A percentile compares a stretch with the other conserved stretches of the same genome.
Conservation (phyloP, 306 rosid species). For the Adenanthera pavonina region DNA sequence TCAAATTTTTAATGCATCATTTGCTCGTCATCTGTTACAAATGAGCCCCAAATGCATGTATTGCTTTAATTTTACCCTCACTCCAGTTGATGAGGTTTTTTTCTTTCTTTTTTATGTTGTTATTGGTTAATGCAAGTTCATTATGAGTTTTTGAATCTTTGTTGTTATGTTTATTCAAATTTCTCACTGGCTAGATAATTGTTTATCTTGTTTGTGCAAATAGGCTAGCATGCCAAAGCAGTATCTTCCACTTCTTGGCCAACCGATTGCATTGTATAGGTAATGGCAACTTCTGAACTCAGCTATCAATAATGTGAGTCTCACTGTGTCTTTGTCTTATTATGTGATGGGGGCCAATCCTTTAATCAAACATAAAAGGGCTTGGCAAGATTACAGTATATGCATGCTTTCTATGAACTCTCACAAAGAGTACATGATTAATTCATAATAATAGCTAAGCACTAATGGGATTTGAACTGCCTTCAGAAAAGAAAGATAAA, state of each 20-base stretch:
- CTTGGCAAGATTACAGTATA: background rate
- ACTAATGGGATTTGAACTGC: background rate
- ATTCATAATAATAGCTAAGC: background rate
- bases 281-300: constrained; percentile 37
- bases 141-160: constrained; percentile 11
- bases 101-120: too few relatives aligned
- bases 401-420: background rate
- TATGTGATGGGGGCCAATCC: background rate
- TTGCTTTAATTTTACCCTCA: background rate
- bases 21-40: background rate
- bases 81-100: background rate
- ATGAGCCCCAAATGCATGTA: background rate
- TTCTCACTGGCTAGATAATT: constrained; percentile 19
- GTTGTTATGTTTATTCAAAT: constrained; percentile 12
- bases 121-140: background rate
- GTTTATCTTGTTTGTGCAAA: constrained; percentile 40
- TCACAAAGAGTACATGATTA: background rate
- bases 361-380: background rate
- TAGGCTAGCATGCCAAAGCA: constrained; percentile 97
- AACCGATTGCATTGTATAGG: constrained; percentile 92
- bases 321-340: background rate
- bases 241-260: constrained; percentile 93
- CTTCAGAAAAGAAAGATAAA: background rate
- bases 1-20: background rate
- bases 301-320: constrained; percentile 16